A percentile compares a stretch with the other conserved stretches of the same genome.
Evolutionary conservation across 768 basidiomycete genomes (phyloP).

Genomic region (Lactifluus pinguis): DNA sequence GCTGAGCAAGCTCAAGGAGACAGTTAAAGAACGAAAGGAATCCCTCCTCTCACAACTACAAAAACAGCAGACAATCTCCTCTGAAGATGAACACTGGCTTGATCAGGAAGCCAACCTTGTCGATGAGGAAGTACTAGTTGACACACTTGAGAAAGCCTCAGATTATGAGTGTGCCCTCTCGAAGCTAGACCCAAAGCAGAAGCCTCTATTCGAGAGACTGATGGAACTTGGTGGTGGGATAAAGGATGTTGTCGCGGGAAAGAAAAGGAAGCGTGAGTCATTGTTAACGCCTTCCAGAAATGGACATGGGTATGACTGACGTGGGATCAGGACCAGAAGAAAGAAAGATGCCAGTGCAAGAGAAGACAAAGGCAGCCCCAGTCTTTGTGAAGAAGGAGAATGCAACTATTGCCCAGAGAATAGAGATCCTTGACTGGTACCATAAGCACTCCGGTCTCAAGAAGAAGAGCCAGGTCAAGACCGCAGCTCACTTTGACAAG

Average conservation of each 20-base stretch:
- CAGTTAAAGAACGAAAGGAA: no score
- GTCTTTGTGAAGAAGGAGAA: neutral
- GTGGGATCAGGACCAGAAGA: neutral
- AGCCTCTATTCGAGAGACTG: neutral
- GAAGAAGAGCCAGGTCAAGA: neutral
- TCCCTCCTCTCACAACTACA: neutral
- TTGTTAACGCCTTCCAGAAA: no score
- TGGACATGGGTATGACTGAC: neutral
- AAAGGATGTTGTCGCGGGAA: neutral
- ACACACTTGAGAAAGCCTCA: neutral
- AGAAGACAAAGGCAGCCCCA: neutral
- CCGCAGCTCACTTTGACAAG: neutral
- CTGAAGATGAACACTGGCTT: neutral
- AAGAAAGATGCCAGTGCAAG: neutral
- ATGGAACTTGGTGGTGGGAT: neutral
- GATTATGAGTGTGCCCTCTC: neutral
- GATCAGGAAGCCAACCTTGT: neutral
- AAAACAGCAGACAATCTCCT: neutral
- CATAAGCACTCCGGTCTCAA: neutral
- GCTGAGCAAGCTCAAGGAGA: no score
- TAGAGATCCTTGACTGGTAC: neutral
- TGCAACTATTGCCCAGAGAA: neutral
- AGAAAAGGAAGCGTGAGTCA: neutral
- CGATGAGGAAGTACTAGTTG: neutral
- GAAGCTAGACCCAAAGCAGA: no score